Base-by-base conservation (phyloP, 1,284 basidiomycete species). In the Cerioporus squamosus region DNA sequence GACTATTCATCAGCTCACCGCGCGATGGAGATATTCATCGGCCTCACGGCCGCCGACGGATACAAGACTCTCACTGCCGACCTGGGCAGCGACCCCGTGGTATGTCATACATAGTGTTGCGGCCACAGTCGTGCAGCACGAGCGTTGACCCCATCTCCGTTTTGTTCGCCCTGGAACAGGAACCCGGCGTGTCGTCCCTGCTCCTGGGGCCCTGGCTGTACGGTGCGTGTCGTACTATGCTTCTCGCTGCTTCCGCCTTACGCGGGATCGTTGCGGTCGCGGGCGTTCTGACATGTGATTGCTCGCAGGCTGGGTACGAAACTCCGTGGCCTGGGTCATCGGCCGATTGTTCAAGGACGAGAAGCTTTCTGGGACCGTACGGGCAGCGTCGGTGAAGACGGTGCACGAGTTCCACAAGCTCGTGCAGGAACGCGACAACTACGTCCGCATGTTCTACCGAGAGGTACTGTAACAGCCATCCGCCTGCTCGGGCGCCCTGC, bases 1-100 rank as follows among this genome's bases (percentile, higher is more conserved):
- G n/a, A 18, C 40, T n/a, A 9, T 18, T n/a, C 40, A n/a, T 22
- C 57, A 88, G 87, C 75, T 24, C 44, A 72, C 14, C 78, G 83
- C 31, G 79, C 82, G 5, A 79, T 88, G 70, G 74, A 84, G 61
- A 72, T 87, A 31, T 96, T 96, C 68, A 77, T 86, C 12, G 88
- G 80, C 3, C 75, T 96, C 23, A 81, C 83, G 0, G 87, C 90
- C 1, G 79, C 91, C 1, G 95, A 95, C 67, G 90, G 90, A 2
- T 95, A 91, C 74, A 79, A 84, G 67, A 87, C 81, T 9, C 78
- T 95, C 68, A 75, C 88, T 14, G 79, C 82, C 33, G 83, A 87
- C 61, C 71, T 94, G 4, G 86, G 86, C 9, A 79, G 82, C 8
- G 95, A 97, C 71, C 84, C 86, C 1, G 80, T 81, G 77, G 91